Evolutionary conservation across 2,329 filamentous ascomycete species (phyloP), one percentile per base, ranked within the genome.

Genomic region (Curvularia lunata): DNA sequence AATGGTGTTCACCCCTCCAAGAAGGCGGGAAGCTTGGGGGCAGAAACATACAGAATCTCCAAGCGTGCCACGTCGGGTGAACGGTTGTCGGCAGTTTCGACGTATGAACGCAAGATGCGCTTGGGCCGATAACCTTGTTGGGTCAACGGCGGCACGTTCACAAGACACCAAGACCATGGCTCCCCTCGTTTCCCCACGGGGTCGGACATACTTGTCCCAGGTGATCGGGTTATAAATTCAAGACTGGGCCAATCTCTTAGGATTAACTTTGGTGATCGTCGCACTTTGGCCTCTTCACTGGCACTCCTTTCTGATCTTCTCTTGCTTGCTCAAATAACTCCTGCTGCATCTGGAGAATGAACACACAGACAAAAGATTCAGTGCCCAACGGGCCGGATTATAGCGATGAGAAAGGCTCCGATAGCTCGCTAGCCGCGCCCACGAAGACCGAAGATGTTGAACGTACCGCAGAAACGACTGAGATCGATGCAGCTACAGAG

Each of bases 401-500:
- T 48, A 59, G 52, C 18, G 54, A 60, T 25, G 54, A 63, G 4
- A 59, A 55, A 52, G 48, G 59, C n/a, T 59, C 57, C 10, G 61
- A 55, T 18, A 48, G 51, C 19, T 55, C 61, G 3, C 53, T 59
- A 13, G 61, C 63, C 3, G 54, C 61, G 7, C 62, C 62, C 8
- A 32, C 60, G 21, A 65, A 59, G 30, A 45, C 57, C 10, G 63
- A 64, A 27, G 59, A 67, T 45, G 52, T 61, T 21, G 61, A 64
- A 16, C 58, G 61, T 40, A 48, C 47, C 10, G 59, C 48, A 16
- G 38, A 46, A 2, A 47, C 52, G 13, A 34, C 46, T 8, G 51
- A 52, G 2, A 54, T 84, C 18, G 82, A 84, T 58, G 75, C 77
- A 1, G 74, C 66, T 19, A 80, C 79, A 52, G 82, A 84, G 65